phyloP scores from a whole-genome alignment of 345 rosid species.

The Geranium rotundifolium region DNA sequence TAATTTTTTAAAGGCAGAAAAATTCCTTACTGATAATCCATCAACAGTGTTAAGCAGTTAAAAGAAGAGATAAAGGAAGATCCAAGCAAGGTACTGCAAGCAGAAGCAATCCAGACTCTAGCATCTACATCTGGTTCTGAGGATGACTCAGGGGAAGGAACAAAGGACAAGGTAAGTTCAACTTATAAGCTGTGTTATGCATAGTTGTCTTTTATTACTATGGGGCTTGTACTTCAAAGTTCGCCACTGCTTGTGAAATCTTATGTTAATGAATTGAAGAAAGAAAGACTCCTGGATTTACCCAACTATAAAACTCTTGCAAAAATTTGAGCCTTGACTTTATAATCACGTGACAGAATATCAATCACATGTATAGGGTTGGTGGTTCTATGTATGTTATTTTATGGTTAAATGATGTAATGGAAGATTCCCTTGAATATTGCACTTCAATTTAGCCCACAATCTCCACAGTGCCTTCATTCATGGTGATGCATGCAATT shows the following conservation, averaged over 20 bases:
- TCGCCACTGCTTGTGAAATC: neutral
- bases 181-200: slow-evolving; percentile 1
- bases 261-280: no score
- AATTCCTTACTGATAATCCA: slow-evolving; percentile 11
- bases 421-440: neutral
- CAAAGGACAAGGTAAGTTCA: slow-evolving; percentile 33
- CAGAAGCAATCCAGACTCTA: slow-evolving; percentile 30
- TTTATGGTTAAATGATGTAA: neutral
- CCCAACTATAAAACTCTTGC: neutral
- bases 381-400: neutral
- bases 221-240: neutral
- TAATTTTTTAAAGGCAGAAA: neutral
- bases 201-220: neutral
- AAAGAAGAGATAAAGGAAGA: slow-evolving; percentile 59
- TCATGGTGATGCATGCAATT: no score
- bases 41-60: slow-evolving; percentile 61
- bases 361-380: neutral
- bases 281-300: neutral
- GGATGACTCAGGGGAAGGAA: slow-evolving; percentile 48
- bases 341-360: neutral
- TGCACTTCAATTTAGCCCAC: neutral
- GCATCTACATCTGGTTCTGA: slow-evolving; percentile 49
- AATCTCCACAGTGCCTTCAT: no score
- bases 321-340: neutral
- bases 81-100: slow-evolving; percentile 40